Base-by-base conservation (phyloP, 208 protist genomes). In the Phytomonas francai region DNA sequence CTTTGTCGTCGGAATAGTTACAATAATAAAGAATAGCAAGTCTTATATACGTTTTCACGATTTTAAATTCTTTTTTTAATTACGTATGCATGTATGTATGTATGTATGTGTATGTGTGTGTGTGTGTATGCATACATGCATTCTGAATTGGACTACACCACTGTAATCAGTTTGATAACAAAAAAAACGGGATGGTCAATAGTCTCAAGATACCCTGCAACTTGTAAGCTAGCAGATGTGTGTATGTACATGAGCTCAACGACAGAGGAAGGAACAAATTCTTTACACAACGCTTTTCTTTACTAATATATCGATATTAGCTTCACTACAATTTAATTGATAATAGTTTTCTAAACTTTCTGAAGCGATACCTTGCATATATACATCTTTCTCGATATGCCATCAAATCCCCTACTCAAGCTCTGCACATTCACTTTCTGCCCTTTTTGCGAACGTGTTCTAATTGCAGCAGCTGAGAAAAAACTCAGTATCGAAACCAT, bases 401-500 rank as follows among this genome's bases (percentile, higher is more conserved):
- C 60, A 60, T 16, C 5, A 77, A 68, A 65, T 19, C 66, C 5
- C 22, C 65, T 71, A 32, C 67, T 86, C 27, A 91, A 89, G 70
- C 76, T 94, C 30, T 94, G 84, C 65, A 62, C 73, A 29, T 76
- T 65, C 27, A 66, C 62, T 32, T 36, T 71, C 2, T 94, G 85
- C 72, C 88, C 88, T 3, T 94, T 78, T 73, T 86, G 76, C 66
- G 81, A 94, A 49, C 83, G 81, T 39, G 85, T 80, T 36, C 67
- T 74, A 75, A 89, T 94, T 31, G 76, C 73, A 6, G 75, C 76
- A 30, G 74, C 59, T 14, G 88, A 90, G 74, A 89, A 87, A 73
- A 25, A 77, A 49, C 33, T 89, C 16, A 27, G 57, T 30, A 73
- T 78, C 66, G 88, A 93, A 70, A 61, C 70, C 28, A 76, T 89